Conservation (phyloP, 2,329 filamentous ascomycete genomes). For the Fusarium papillatum region DNA sequence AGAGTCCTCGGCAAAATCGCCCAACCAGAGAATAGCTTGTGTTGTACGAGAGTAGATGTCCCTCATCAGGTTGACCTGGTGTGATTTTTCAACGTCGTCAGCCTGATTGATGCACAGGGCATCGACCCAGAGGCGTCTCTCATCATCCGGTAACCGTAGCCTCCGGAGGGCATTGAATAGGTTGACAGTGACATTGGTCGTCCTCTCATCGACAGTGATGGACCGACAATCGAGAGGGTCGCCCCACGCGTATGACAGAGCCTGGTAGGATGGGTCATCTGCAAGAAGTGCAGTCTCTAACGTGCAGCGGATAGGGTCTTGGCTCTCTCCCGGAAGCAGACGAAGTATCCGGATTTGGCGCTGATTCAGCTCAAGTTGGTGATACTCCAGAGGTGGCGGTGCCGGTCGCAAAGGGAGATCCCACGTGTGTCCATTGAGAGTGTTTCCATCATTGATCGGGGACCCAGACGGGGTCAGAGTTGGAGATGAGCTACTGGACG, state of each 20-base stretch:
- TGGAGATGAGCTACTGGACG: background rate
- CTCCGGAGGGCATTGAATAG: constrained; percentile 1
- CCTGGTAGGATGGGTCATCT: background rate
- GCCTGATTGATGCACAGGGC: constrained; percentile 23
- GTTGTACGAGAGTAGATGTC: constrained; percentile 9
- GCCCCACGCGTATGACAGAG: constrained; percentile 7
- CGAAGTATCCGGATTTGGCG: constrained; percentile 13
- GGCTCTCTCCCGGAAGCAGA: background rate
- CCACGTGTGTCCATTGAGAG: background rate
- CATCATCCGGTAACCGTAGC: background rate
- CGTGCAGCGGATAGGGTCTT: constrained; percentile 1
- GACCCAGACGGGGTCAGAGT: background rate
- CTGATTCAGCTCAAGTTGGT: background rate
- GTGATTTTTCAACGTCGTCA: constrained; percentile 10
- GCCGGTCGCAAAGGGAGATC: background rate
- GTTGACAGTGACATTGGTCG: background rate
- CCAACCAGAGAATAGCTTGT: constrained; percentile 14
- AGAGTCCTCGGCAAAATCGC: constrained; percentile 53
- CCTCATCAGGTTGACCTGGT: constrained; percentile 10
- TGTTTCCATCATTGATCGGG: background rate
- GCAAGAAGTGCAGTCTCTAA: background rate
- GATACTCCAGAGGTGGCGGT: background rate
- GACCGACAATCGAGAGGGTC: background rate
- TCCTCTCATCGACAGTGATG: background rate
- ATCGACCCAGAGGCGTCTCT: background rate